Conservation (phyloP, 2,329 filamentous ascomycete genomes). For the Botryotinia calthae region DNA sequence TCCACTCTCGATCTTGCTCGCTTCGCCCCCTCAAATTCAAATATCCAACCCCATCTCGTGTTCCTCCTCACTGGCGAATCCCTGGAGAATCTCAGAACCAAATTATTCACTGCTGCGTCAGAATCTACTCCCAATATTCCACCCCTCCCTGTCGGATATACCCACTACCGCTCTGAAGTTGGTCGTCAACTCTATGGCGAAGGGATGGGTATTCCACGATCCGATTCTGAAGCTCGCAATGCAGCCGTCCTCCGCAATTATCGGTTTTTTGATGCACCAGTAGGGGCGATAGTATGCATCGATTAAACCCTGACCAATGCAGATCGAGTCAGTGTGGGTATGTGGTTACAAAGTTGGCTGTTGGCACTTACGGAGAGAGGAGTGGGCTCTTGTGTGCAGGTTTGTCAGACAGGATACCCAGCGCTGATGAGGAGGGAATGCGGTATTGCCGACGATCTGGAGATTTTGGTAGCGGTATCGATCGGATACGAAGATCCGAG, state of each 20-base stretch:
- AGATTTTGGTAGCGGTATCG: conserved; percentile 16
- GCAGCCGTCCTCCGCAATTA: conserved; percentile 12
- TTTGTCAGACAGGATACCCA: conserved; percentile 13
- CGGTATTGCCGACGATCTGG: conserved; percentile 4
- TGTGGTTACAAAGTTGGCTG: conserved; percentile 17
- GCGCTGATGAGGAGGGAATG: conserved; percentile 1
- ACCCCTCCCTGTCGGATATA: neutral
- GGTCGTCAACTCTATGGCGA: conserved; percentile 14
- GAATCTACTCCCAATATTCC: conserved; percentile 1
- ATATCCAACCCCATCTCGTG: conserved; percentile 11
- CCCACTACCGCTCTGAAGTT: conserved; percentile 12
- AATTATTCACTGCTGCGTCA: neutral
- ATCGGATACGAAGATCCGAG: conserved; percentile 14
- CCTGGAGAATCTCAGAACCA: neutral
- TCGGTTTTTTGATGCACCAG: neutral
- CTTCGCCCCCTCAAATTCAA: conserved; percentile 19
- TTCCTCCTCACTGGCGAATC: neutral
- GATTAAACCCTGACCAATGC: neutral
- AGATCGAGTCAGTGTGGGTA: conserved; percentile 11
- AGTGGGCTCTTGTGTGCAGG: conserved; percentile 2
- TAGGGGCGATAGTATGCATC: conserved; percentile 12
- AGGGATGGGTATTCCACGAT: neutral
- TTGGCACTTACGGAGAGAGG: conserved; percentile 16
- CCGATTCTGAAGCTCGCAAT: neutral
- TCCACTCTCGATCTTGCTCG: conserved; percentile 17